Base-by-base conservation (phyloP, 2,329 filamentous ascomycete species). In the Trichophyton schoenleinii region DNA sequence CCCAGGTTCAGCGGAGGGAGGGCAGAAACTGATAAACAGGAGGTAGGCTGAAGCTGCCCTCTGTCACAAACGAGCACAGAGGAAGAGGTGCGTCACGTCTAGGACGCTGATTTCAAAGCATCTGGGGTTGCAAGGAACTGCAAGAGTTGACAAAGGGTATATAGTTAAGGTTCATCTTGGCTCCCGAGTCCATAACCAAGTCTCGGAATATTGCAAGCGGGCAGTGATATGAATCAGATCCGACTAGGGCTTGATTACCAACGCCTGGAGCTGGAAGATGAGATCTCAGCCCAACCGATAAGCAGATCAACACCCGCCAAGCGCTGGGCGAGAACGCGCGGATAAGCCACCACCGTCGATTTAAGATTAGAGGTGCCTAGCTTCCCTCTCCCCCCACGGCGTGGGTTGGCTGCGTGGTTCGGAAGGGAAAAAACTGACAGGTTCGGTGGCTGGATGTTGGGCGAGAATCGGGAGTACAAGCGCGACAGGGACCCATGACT, bases 291-390 rank as follows among this genome's bases (percentile, higher is more conserved):
- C 52, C 52, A 55, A 55, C 52, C 9, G 52, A 55, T 55, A 55
- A 55, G 52, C 25, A 28, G 52, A 55, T 55, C 52, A 55, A 28
- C 52, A 55, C n/a, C 28, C 52, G 49, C 52, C 52, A 55, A 55
- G 52, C 52, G 15, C 28, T 34, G 28, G 52, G 52, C 28, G 52
- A 55, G 28, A 55, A 34, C 28, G 52, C 52, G 52, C 22, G 46
- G 11, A 18, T 36, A 55, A 36, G 52, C 52, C 52, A 55, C 52
- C 52, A 36, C 52, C 9, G 52, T 55, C 28, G 22, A 22, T 28
- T 52, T 52, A 52, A 52, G 46, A 48, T 48, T 46, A 52, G 34
- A n/a, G 49, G 34, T 15, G 25, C n/a, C 52, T 55, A 55, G 25
- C 52, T 4, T 15, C 34, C 28, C 22, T 8, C 34, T 9, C 1